phyloP scores from a whole-genome alignment of 306 rosid genomes.

The Trifolium subterraneum region DNA sequence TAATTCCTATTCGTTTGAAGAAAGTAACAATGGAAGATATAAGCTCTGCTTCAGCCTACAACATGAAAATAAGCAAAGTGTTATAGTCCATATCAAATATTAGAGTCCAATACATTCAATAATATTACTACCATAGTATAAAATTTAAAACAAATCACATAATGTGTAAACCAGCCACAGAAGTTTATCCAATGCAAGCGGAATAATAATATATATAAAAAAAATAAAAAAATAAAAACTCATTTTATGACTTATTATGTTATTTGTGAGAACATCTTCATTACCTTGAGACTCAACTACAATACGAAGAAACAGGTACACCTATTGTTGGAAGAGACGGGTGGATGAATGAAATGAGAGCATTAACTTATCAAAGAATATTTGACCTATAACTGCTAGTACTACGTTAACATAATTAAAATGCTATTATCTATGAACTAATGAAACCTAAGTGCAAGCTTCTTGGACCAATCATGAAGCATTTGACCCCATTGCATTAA shows the following conservation, averaged over 20 bases:
- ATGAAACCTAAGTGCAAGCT: conserved; percentile 28
- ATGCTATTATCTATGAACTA: conserved; percentile 13
- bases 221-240: background rate
- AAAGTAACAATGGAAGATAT: conserved; percentile 83
- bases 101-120: conserved; percentile 26
- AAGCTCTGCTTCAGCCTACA: conserved; percentile 96
- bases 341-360: conserved; percentile 22
- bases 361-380: conserved; percentile 28
- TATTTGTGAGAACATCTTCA: conserved; percentile 8
- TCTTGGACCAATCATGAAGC: conserved; percentile 24
- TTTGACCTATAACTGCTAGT: background rate
- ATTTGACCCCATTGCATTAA: conserved; percentile 24
- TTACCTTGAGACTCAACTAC: conserved; percentile 30
- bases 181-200: conserved; percentile 20
- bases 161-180: conserved; percentile 37
- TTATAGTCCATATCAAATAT: conserved; percentile 28
- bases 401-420: conserved; percentile 28
- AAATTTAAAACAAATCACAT: conserved; percentile 17
- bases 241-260: conserved; percentile 5
- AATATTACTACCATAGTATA: conserved; percentile 23
- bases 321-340: conserved; percentile 29
- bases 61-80: conserved; percentile 34
- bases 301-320: conserved; percentile 12
- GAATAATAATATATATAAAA: background rate
- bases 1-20: conserved; percentile 85